phyloP scores from a whole-genome alignment of 2,329 filamentous ascomycete genomes.

The Erysiphe pulchra region DNA sequence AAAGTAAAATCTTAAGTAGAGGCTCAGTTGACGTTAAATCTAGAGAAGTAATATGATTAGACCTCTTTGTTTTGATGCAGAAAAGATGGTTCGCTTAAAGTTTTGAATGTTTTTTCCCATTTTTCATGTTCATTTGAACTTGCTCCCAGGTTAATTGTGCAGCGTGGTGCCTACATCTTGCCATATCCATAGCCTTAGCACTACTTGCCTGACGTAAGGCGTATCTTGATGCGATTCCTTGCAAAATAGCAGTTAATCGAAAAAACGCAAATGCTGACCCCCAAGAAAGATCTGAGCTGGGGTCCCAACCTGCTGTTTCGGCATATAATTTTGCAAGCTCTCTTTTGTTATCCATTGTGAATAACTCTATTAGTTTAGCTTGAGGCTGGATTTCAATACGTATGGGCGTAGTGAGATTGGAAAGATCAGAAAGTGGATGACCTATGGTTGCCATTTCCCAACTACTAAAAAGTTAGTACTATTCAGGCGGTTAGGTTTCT shows the following conservation, averaged over 20 bases:
- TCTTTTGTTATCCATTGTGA: constrained; percentile 23
- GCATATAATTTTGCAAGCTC: constrained; percentile 40
- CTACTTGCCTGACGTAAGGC: constrained; percentile 76
- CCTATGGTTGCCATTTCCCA: constrained; percentile 98
- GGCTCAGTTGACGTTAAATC: too few relatives aligned
- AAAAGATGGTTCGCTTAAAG: too few relatives aligned
- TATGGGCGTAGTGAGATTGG: constrained; percentile 42
- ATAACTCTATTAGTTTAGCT: constrained; percentile 13
- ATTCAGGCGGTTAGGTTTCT: not conserved
- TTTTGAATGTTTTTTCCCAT: too few relatives aligned
- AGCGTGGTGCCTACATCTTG: constrained; percentile 39
- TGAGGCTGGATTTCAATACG: constrained; percentile 7
- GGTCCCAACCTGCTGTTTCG: constrained; percentile 45
- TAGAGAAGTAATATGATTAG: too few relatives aligned
- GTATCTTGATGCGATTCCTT: constrained; percentile 79
- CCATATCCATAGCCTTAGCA: constrained; percentile 51
- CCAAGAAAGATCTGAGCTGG: constrained; percentile 32
- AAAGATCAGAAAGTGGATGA: constrained; percentile 79
- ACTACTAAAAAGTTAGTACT: constrained; percentile 14
- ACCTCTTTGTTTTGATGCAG: too few relatives aligned
- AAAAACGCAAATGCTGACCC: constrained; percentile 36
- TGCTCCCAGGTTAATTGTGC: constrained; percentile 57
- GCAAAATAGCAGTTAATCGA: constrained; percentile 35
- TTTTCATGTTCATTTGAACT: constrained; percentile 20
- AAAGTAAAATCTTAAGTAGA: too few relatives aligned